Percentiles rank a stretch among this genome's conserved stretches.
phyloP scores from a whole-genome alignment of 192 early-diverging fungal species.

The Chytriomyces sp. region DNA sequence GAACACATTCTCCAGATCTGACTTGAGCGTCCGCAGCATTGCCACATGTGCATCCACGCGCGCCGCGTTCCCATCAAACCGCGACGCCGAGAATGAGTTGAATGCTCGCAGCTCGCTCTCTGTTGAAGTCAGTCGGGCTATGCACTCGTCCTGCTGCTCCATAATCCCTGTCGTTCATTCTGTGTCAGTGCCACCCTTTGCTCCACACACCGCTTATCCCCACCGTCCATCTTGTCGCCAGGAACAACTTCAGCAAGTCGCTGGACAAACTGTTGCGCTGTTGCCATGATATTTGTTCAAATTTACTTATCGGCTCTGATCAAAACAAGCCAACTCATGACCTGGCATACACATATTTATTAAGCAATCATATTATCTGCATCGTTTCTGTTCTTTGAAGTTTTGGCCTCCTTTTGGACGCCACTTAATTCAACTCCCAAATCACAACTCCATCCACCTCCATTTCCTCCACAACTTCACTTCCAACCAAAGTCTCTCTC shows the following conservation, averaged over 20 bases:
- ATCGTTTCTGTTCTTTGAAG: too few species aligned
- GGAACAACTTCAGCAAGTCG: not conserved
- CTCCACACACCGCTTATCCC: too few species aligned
- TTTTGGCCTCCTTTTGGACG: too few species aligned
- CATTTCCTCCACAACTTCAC: slow-evolving; percentile 23
- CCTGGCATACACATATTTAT: too few species aligned
- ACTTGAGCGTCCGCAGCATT: slow-evolving; percentile 60
- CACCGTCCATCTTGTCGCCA: not conserved
- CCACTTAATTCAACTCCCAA: not conserved
- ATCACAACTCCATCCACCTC: slow-evolving; percentile 24
- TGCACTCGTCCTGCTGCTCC: not conserved
- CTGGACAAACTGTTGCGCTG: not conserved
- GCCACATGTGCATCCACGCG: slow-evolving; percentile 61
- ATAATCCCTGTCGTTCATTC: not conserved
- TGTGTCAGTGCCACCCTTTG: not conserved
- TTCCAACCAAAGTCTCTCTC: not conserved
- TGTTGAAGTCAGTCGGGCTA: not conserved
- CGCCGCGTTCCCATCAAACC: slow-evolving; percentile 56
- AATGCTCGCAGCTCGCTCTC: slow-evolving; percentile 44
- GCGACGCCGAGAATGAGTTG: slow-evolving; percentile 62
- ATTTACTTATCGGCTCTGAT: too few species aligned
- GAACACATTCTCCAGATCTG: slow-evolving; percentile 64
- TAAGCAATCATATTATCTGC: too few species aligned
- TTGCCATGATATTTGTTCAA: too few species aligned
- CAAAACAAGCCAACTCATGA: too few species aligned